These are phyloP conservation scores for Wickerhamiella azyma DNA, from an alignment of 805 yeast genomes.

Conservation along the genomic window DNA sequence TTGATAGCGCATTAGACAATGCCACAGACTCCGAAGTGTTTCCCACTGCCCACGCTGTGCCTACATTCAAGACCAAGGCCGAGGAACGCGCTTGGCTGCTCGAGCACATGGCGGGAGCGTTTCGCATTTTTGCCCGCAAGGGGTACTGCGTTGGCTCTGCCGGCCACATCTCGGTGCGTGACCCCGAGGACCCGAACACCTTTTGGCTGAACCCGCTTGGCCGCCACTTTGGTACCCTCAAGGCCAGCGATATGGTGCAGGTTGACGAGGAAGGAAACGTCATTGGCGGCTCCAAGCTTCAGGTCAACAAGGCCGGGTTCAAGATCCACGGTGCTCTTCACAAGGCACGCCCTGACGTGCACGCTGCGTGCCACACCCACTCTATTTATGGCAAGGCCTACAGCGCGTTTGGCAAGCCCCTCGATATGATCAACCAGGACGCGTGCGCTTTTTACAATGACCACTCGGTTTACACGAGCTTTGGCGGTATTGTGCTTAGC, in stretches of 20 bases:
- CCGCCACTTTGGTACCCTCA: slow-evolving; percentile 51
- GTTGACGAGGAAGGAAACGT: slow-evolving; percentile 49
- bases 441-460: slow-evolving; percentile 51
- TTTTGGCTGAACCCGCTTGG: slow-evolving; percentile 87
- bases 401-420: slow-evolving; percentile 47
- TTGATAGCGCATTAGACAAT: not conserved
- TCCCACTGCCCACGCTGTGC: slow-evolving; percentile 15
- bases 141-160: slow-evolving; percentile 68
- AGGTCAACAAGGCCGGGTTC: slow-evolving; percentile 58
- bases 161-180: slow-evolving; percentile 77
- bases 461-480: slow-evolving; percentile 52
- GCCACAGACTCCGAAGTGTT: not conserved
- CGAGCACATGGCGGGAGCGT: slow-evolving; percentile 74
- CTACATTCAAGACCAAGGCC: slow-evolving; percentile 12
- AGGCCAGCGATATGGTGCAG: slow-evolving; percentile 49
- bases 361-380: slow-evolving; percentile 63
- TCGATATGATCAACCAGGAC: slow-evolving; percentile 75
- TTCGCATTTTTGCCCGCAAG: slow-evolving; percentile 66
- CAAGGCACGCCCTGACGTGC: slow-evolving; percentile 53
- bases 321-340: slow-evolving; percentile 56
- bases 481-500: slow-evolving; percentile 71
- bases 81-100: slow-evolving; percentile 20
- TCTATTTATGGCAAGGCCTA: slow-evolving; percentile 52
- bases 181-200: slow-evolving; percentile 65
- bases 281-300: slow-evolving; percentile 42